A percentile compares a stretch with the other conserved stretches of the same genome.
Evolutionary conservation across 2,329 filamentous ascomycete species (phyloP).

Genomic region (Metarhizium humberi): DNA sequence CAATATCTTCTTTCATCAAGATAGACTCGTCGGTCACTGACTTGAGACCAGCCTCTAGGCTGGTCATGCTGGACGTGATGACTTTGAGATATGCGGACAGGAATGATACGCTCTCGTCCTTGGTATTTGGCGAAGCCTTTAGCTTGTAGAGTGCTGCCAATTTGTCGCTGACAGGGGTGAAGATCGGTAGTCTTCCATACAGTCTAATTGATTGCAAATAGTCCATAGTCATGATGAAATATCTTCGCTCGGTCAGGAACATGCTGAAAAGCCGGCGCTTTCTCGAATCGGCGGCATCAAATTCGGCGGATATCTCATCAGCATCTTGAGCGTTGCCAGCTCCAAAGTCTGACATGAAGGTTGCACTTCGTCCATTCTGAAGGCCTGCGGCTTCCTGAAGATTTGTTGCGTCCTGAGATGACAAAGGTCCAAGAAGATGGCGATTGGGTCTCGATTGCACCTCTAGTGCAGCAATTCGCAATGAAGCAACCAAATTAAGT

Average conservation of each 20-base stretch:
- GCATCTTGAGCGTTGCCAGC: conserved; percentile 38
- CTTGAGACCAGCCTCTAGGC: conserved; percentile 38
- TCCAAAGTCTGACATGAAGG: conserved; percentile 45
- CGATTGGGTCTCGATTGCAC: conserved; percentile 71
- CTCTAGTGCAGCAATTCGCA: conserved; percentile 74
- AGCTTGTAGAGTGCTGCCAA: conserved; percentile 22
- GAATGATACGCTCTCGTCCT: conserved; percentile 33
- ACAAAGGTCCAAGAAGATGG: conserved; percentile 62
- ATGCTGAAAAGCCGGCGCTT: conserved; percentile 59
- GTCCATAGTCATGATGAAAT: conserved; percentile 56
- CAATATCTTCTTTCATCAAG: conserved; percentile 41
- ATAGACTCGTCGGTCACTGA: conserved; percentile 40
- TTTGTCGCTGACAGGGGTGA: conserved; percentile 15
- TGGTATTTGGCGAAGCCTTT: conserved; percentile 13
- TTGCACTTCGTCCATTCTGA: conserved; percentile 48
- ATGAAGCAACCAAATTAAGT: conserved; percentile 72
- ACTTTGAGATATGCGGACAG: conserved; percentile 39
- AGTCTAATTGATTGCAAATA: conserved; percentile 39
- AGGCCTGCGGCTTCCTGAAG: conserved; percentile 65
- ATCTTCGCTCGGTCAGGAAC: conserved; percentile 63
- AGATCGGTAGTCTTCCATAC: conserved; percentile 29
- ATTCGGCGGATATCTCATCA: conserved; percentile 46
- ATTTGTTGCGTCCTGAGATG: conserved; percentile 68
- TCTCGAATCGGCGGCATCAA: conserved; percentile 53
- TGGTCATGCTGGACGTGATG: conserved; percentile 38